Base-by-base conservation (phyloP, 345 rosid genomes). In the Lepidium didymum region DNA sequence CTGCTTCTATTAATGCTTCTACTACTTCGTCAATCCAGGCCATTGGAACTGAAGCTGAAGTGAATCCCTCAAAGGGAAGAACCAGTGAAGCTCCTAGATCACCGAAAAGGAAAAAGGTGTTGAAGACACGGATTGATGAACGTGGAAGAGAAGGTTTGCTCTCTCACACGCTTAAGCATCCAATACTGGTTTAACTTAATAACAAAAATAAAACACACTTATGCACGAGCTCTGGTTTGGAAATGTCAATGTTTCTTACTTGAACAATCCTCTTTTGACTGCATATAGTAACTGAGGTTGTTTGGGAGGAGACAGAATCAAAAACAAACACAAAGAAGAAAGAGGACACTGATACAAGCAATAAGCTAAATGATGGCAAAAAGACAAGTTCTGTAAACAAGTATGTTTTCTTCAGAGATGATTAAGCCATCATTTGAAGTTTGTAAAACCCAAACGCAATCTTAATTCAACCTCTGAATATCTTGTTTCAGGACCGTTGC, bases 111-210 rank as follows among this genome's bases (percentile, higher is more conserved):
- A 85, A 78, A 73, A 94, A 87, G 72, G 86, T 89, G 29, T 47
- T 89, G 76, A 87, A 83, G 79, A 79, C 88, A 31, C 72, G 78
- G 59, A 91, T 87, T 19, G 99, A 91, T 76, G 93, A 87, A 36
- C 97, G 91, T 51, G 99, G 97, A 12, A 82, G 99, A 84, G 99
- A 91, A 91, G 99, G 99, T 94, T 81, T 57, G 10, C 23, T 18
- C 40, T 37, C 43, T 23, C 33, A 42, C 18, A 19, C 55, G 13
- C 19, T 38, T 40, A 35, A 23, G 13, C 61, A 70, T 34, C 19
- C 1, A 21, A 35, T 37, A 36, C 15, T 2, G 15, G 38, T n/a
- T 14, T 4, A 23, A 14, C 6, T 4, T 21, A 61, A 23, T 21
- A 19, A 29, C 34, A 23, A 52, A 45, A 27, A 69, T 11, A 50